Base-by-base conservation (phyloP, 176 grass and related monocot genomes). In the Avena insularis region DNA sequence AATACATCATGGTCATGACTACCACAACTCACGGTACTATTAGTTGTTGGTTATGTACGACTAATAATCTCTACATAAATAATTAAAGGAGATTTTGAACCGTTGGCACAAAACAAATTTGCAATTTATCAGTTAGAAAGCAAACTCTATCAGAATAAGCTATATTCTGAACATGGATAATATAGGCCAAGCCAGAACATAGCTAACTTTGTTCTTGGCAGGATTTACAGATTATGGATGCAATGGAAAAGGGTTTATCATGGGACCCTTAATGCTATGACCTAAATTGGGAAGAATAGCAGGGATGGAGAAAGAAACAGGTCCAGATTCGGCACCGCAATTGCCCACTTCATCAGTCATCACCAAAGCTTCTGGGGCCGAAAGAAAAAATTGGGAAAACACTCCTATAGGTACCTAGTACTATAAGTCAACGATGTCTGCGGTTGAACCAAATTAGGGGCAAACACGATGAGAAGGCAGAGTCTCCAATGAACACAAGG, bases 261-360 rank as follows among this genome's bases (percentile, higher is more conserved):
- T 88, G 87, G 90, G 81, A 92, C 12, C 16, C 90, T 10, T 66
- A 85, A 49, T 94, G 90, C 72, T 85, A 87, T 62, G 78, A 85
- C 27, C 54, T 90, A 85, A 90, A 94, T 78, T 84, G 80, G 78
- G 59, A 86, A 16, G 85, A 9, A 60, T 60, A 60, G 20, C 2
- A 9, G 57, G 19, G 8, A 60, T 57, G 15, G 5, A 0, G 20
- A 60, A 60, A 60, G 57, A 60, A 60, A 60, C 0, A n/a, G 19
- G 57, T 60, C 20, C 20, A 21, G 20, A 21, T 60, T 60, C 7
- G 20, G 20, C 8, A 17, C 19, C 57, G 8, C 20, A 60, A 9
- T n/a, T 60, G 7, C 57, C 19, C 57, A 60, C 57, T n/a, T 59
- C 20, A 2, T 9, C 57, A 59, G 19, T 60, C 20, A 2, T 10